Conservation (phyloP, 495 filamentous ascomycete species). For the Endocarpon pusillum region DNA sequence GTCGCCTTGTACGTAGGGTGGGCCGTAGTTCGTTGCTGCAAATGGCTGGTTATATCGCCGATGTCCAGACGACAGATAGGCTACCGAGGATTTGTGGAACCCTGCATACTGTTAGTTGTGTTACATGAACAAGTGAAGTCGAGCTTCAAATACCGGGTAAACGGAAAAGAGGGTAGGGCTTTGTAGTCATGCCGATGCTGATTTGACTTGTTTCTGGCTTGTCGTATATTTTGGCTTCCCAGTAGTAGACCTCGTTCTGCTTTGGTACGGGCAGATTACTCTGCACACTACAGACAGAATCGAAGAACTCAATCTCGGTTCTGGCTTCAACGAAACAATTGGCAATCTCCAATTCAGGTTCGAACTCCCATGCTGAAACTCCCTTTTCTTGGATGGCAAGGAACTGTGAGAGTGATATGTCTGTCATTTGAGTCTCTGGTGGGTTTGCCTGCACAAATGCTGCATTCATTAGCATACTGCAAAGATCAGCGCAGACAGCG, state of each 20-base stretch:
- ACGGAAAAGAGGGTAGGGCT: slow-evolving; percentile 88
- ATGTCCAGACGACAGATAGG: slow-evolving; percentile 73
- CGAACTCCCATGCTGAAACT: slow-evolving; percentile 97
- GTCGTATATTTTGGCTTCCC: slow-evolving; percentile 97
- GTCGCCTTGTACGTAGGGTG: slow-evolving; percentile 73
- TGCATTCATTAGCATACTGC: slow-evolving; percentile 16
- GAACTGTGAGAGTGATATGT: slow-evolving; percentile 94
- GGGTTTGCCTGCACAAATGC: slow-evolving; percentile 91
- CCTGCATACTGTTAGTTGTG: slow-evolving; percentile 33
- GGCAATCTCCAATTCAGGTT: slow-evolving; percentile 92
- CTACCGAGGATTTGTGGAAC: slow-evolving; percentile 78
- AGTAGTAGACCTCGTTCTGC: slow-evolving; percentile 98
- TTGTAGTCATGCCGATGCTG: slow-evolving; percentile 84
- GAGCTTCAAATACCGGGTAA: slow-evolving; percentile 53
- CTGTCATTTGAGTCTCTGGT: slow-evolving; percentile 85
- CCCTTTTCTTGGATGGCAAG: slow-evolving; percentile 98
- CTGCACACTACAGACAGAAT: slow-evolving; percentile 92
- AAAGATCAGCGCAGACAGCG: slow-evolving; percentile 6
- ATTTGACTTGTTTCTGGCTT: slow-evolving; percentile 78
- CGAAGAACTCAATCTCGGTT: slow-evolving; percentile 97
- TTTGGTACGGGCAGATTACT: slow-evolving; percentile 94
- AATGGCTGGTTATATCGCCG: slow-evolving; percentile 91
- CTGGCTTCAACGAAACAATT: slow-evolving; percentile 96
- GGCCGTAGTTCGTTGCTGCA: slow-evolving; percentile 50
- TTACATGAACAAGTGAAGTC: not conserved